phyloP scores from a whole-genome alignment of 2,329 filamentous ascomycete species.

The Tolypocladium album region DNA sequence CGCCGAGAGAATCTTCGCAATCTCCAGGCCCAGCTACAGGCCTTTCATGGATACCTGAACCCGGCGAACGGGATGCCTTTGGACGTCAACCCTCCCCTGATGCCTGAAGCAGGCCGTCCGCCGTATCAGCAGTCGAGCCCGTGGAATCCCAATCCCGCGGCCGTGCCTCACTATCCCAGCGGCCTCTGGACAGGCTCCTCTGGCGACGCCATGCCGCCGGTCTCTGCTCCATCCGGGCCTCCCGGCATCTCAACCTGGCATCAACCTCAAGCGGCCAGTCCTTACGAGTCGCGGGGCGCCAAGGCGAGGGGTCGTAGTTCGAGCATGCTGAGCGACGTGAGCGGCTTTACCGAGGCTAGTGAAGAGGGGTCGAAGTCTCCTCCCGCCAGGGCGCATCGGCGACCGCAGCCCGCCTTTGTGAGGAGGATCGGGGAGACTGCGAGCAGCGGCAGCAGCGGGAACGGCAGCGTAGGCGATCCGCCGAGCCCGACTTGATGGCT shows the following conservation, averaged over 20 bases:
- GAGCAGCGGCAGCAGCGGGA: slow-evolving; percentile 36
- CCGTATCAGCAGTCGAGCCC: slow-evolving; percentile 12
- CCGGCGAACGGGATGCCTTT: slow-evolving; percentile 19
- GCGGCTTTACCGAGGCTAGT: slow-evolving; percentile 55
- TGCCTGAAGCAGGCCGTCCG: slow-evolving; percentile 9
- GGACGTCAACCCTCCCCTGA: slow-evolving; percentile 13
- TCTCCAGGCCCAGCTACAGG: slow-evolving; percentile 20
- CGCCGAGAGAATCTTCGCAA: slow-evolving; percentile 18
- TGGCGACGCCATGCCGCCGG: slow-evolving; percentile 20
- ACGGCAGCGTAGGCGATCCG: slow-evolving; percentile 39
- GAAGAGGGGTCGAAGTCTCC: slow-evolving; percentile 31
- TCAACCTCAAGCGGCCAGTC: slow-evolving; percentile 25
- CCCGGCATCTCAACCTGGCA: slow-evolving; percentile 22
- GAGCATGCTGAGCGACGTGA: slow-evolving; percentile 57
- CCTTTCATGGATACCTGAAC: slow-evolving; percentile 21
- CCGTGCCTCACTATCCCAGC: slow-evolving; percentile 20
- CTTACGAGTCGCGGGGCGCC: slow-evolving; percentile 21
- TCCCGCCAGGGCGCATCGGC: slow-evolving; percentile 1
- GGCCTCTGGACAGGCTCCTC: slow-evolving; percentile 25
- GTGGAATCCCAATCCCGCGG: slow-evolving; percentile 25
- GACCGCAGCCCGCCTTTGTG: slow-evolving; percentile 1
- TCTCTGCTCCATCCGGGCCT: slow-evolving; percentile 17
- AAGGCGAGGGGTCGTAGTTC: slow-evolving; percentile 48
- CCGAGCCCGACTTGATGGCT: slow-evolving; percentile 31
- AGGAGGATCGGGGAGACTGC: slow-evolving; percentile 15